Percentiles rank a stretch among this genome's conserved stretches.
These are phyloP conservation scores for Trametes pubescens DNA, from an alignment of 1,284 basidiomycete species.

Conservation along the genomic window DNA sequence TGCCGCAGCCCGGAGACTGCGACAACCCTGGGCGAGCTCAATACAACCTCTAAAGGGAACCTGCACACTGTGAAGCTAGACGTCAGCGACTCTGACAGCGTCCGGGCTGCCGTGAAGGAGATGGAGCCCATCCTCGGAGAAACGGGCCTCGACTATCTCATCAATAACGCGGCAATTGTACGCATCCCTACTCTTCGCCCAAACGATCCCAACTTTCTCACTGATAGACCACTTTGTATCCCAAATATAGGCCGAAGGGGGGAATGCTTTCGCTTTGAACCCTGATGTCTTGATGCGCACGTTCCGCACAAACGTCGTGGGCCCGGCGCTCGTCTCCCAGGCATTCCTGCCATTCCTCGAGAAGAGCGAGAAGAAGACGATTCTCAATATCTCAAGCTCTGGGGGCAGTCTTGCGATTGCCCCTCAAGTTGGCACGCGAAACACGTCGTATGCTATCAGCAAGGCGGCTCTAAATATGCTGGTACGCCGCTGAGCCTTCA, in stretches of 20 bases:
- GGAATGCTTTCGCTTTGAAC: slow-evolving; percentile 35
- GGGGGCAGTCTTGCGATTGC: slow-evolving; percentile 40
- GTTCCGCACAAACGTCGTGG: slow-evolving; percentile 44
- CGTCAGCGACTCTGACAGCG: slow-evolving; percentile 39
- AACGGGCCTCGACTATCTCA: slow-evolving; percentile 47
- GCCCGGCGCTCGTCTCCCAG: slow-evolving; percentile 43
- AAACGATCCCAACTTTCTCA: background rate
- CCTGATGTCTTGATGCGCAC: slow-evolving; percentile 29
- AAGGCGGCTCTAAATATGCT: slow-evolving; percentile 43
- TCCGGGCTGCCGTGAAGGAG: slow-evolving; percentile 35
- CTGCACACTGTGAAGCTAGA: slow-evolving; percentile 48
- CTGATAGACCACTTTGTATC: background rate
- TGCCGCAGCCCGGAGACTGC: slow-evolving; percentile 46
- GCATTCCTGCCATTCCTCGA: slow-evolving; percentile 43
- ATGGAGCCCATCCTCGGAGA: slow-evolving; percentile 41
- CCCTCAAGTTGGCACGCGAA: slow-evolving; percentile 33
- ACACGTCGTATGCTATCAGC: slow-evolving; percentile 41
- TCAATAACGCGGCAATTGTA: slow-evolving; percentile 51
- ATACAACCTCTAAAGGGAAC: slow-evolving; percentile 30
- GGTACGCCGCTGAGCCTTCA: slow-evolving; percentile 27
- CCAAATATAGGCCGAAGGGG: background rate
- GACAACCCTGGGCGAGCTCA: slow-evolving; percentile 37
- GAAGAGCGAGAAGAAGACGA: slow-evolving; percentile 43
- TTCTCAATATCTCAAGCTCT: slow-evolving; percentile 44
- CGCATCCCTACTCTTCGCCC: slow-evolving; percentile 8